Conservation (phyloP, 331 rosid genomes). For the Quercus lobata region DNA sequence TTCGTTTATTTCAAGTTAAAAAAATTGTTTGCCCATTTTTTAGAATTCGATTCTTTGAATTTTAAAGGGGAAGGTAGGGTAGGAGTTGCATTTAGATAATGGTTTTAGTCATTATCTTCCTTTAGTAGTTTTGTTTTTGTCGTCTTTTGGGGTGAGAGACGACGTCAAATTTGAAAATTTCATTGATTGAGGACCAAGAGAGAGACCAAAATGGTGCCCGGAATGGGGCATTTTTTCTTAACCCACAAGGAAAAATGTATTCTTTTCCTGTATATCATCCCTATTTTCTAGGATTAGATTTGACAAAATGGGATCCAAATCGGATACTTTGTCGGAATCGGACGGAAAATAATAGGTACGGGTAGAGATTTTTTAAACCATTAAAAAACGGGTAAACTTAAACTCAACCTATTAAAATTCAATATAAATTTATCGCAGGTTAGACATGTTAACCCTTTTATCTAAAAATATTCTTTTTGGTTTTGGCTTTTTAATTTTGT, state of each 20-base stretch:
- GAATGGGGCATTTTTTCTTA: background rate
- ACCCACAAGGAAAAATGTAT: background rate
- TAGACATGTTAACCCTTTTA: no score
- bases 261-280: no score
- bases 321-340: no score
- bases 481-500: no score
- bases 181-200: background rate
- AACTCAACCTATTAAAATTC: no score
- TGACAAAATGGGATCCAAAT: no score
- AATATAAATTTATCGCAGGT: no score
- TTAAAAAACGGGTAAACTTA: no score
- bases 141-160: background rate
- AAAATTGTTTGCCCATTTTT: background rate
- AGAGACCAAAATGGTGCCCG: background rate
- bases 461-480: no score
- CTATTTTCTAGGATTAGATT: no score
- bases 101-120: background rate
- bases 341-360: no score
- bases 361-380: no score
- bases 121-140: background rate
- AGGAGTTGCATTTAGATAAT: background rate
- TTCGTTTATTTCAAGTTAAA: background rate
- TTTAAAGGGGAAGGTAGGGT: background rate
- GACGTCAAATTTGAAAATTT: background rate
- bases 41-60: background rate